A percentile compares a stretch with the other conserved stretches of the same genome.
phyloP scores from a whole-genome alignment of 805 yeast genomes.

The Kuraishia floccosa region DNA sequence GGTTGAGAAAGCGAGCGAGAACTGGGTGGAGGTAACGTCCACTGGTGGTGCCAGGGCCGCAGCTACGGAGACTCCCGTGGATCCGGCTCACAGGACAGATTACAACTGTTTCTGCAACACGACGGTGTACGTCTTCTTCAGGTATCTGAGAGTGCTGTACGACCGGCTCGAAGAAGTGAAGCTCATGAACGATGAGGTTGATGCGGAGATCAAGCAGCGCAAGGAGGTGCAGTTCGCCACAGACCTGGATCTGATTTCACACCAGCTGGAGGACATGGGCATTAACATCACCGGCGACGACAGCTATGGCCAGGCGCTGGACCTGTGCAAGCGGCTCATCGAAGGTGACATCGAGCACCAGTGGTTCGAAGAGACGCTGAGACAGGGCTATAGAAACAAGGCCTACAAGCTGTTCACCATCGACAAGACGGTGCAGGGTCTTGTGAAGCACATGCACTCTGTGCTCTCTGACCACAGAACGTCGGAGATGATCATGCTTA shows the following conservation, averaged over 20 bases:
- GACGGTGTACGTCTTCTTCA: constrained; percentile 79
- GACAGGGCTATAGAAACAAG: constrained; percentile 89
- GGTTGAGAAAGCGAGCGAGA: constrained; percentile 18
- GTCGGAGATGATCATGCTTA: constrained; percentile 68
- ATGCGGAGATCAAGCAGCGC: constrained; percentile 58
- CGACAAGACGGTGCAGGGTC: constrained; percentile 80
- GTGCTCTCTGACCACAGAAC: constrained; percentile 71
- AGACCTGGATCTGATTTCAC: constrained; percentile 73
- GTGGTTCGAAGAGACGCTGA: constrained; percentile 88
- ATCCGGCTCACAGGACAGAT: constrained; percentile 28
- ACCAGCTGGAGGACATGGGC: constrained; percentile 74
- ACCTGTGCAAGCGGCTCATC: constrained; percentile 62
- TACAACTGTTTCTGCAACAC: constrained; percentile 84
- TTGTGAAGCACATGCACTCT: constrained; percentile 79
- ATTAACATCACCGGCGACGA: constrained; percentile 57
- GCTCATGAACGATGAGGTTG: constrained; percentile 52
- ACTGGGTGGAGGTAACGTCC: constrained; percentile 20
- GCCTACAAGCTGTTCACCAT: constrained; percentile 90
- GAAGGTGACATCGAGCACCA: constrained; percentile 90
- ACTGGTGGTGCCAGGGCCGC: constrained; percentile 8
- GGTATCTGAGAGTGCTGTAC: constrained; percentile 73
- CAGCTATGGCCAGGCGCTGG: constrained; percentile 71
- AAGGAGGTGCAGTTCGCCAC: constrained; percentile 68
- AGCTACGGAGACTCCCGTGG: constrained; percentile 3
- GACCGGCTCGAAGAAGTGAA: constrained; percentile 75